A percentile compares a stretch with the other conserved stretches of the same genome.
These are phyloP conservation scores for Ophiobolus disseminans DNA, from an alignment of 2,329 filamentous ascomycete species.

Conservation along the genomic window DNA sequence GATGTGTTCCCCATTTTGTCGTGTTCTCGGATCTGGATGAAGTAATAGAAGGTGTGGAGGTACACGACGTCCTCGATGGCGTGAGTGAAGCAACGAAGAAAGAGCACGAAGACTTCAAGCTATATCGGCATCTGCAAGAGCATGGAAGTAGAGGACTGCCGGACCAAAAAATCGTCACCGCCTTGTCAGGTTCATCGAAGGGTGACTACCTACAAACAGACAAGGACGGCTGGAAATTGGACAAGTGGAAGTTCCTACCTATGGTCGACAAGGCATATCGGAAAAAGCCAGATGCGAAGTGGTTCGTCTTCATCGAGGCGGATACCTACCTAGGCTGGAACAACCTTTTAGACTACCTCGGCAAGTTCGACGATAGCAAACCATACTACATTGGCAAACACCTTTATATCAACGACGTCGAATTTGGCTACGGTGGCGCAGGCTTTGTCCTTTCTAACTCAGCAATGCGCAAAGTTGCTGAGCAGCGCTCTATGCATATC, in stretches of 20 bases:
- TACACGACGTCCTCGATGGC: slow-evolving; percentile 57
- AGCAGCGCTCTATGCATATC: slow-evolving; percentile 39
- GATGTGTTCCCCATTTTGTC: slow-evolving; percentile 62
- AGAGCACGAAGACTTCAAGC: slow-evolving; percentile 58
- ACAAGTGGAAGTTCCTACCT: slow-evolving; percentile 67
- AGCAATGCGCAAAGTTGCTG: slow-evolving; percentile 47
- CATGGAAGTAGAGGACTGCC: slow-evolving; percentile 54
- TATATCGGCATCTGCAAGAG: slow-evolving; percentile 59
- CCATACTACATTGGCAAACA: slow-evolving; percentile 54
- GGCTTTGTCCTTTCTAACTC: slow-evolving; percentile 54
- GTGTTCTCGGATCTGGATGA: slow-evolving; percentile 68
- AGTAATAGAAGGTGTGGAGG: slow-evolving; percentile 57
- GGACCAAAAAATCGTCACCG: slow-evolving; percentile 37
- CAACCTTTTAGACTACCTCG: slow-evolving; percentile 51
- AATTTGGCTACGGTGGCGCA: slow-evolving; percentile 56
- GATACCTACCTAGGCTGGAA: slow-evolving; percentile 48
- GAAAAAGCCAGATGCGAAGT: slow-evolving; percentile 45
- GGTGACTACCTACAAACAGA: slow-evolving; percentile 46
- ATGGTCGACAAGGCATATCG: slow-evolving; percentile 59
- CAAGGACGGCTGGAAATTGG: slow-evolving; percentile 59
- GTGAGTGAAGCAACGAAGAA: slow-evolving; percentile 49
- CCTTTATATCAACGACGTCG: slow-evolving; percentile 52
- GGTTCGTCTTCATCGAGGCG: slow-evolving; percentile 49
- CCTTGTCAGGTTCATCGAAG: slow-evolving; percentile 41
- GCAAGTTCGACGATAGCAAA: slow-evolving; percentile 47